Percentiles rank a stretch among this genome's conserved stretches.
Conservation (phyloP, 495 filamentous ascomycete genomes). For the Barbatosphaeria neglecta region DNA sequence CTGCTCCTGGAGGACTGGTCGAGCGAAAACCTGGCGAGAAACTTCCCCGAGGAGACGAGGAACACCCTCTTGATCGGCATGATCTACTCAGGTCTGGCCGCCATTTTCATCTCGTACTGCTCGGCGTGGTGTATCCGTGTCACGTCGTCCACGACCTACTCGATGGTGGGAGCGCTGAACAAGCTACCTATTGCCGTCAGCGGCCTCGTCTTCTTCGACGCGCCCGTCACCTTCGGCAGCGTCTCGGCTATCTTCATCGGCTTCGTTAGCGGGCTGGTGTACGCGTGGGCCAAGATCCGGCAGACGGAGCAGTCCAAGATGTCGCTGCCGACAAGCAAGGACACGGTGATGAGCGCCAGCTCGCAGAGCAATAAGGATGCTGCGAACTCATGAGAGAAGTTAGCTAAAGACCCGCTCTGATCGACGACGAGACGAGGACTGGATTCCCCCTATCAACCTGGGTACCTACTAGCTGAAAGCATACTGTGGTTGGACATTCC, state of each 20-base stretch:
- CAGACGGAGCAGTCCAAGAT: constrained; percentile 55
- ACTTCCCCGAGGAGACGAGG: constrained; percentile 72
- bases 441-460: too few relatives aligned
- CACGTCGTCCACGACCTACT: constrained; percentile 92
- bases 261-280: constrained; percentile 86
- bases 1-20: constrained; percentile 89
- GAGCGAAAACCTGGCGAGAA: constrained; percentile 63
- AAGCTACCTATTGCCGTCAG: constrained; percentile 90
- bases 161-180: constrained; percentile 96
- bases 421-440: too few relatives aligned
- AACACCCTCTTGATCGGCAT: constrained; percentile 74
- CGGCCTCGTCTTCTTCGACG: constrained; percentile 89
- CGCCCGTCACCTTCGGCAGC: constrained; percentile 83
- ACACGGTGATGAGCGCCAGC: constrained; percentile 74
- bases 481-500: too few relatives aligned
- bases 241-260: constrained; percentile 82
- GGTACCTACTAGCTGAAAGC: too few relatives aligned
- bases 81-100: constrained; percentile 84
- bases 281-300: constrained; percentile 81
- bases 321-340: constrained; percentile 54
- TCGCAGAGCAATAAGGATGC: constrained; percentile 83
- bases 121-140: constrained; percentile 98
- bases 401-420: too few relatives aligned
- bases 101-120: constrained; percentile 97
- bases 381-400: constrained; percentile 30